Base-by-base conservation (phyloP, 2,329 filamentous ascomycete species). In the Endoconidiophora polonica region DNA sequence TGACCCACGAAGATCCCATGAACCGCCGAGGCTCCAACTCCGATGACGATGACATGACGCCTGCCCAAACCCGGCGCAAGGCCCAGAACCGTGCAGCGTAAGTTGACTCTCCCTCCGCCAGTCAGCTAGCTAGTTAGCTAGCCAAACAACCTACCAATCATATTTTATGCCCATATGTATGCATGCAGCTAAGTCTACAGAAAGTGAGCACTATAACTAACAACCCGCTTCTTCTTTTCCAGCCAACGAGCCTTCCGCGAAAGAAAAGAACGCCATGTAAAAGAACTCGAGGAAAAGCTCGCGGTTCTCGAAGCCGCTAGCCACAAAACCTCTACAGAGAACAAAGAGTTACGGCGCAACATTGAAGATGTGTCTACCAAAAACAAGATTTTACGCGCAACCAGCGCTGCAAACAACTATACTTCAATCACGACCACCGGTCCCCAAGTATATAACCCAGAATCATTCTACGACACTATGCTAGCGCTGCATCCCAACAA, bases 171-270 rank as follows among this genome's bases (percentile, higher is more conserved):
- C 29, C 12, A 33, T 33, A 33, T 33, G 29, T 33, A 7, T 33
- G 29, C 29, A 33, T 12, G 29, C 7, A 46, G 10, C 44, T 22
- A 26, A 43, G 9, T 29, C 22, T 36, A 18, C 16, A 18, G 16
- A 18, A 18, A 18, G 16, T 18, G 16, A 18, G 16, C 16, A 18
- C 16, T 18, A 18, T 18, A 18, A 18, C 16, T 18, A 18, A 18
- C 16, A 18, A 18, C 16, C 16, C 16, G 16, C 16, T 18, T 18
- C 16, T 18, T 44, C 29, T 24, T n/a, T 16, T 36, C 24, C 55
- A 95, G 90, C 44, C 91, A 96, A 72, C 82, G 90, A 58, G 90
- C 91, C 29, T 96, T 96, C 64, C 86, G 90, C 54, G 90, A 96
- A 65, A 82, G 90, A 57, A 96, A 96, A 65, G 90, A 96, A 63